Conservation (phyloP, 768 basidiomycete species). For the Lyophyllum shimeji region DNA sequence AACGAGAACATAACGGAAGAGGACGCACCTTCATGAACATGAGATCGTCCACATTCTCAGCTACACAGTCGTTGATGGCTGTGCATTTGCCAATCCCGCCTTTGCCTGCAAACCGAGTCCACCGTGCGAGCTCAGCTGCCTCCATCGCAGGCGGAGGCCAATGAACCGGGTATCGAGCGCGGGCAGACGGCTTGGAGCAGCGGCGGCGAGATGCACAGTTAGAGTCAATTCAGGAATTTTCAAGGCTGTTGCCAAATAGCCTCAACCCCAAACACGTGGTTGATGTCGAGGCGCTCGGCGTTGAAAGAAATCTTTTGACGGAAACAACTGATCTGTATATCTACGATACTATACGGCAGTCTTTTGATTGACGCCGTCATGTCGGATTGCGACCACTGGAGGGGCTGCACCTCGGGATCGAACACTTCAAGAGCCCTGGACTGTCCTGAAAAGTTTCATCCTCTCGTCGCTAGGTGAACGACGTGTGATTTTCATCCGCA, state of each 20-base stretch:
- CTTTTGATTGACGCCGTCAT: too few relatives aligned
- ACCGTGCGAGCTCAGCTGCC: conserved; percentile 68
- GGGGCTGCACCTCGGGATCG: too few relatives aligned
- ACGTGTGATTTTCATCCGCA: too few relatives aligned
- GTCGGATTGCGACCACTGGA: too few relatives aligned
- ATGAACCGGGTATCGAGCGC: background rate
- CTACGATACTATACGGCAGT: too few relatives aligned
- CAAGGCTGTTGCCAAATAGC: conserved; percentile 2
- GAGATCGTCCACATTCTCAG: conserved; percentile 70
- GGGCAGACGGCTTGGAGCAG: background rate
- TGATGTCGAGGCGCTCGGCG: background rate
- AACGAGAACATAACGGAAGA: background rate
- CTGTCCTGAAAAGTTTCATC: too few relatives aligned
- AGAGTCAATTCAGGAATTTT: background rate
- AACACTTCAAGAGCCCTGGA: too few relatives aligned
- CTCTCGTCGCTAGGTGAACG: too few relatives aligned
- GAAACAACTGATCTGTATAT: background rate
- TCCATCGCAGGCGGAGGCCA: conserved; percentile 49
- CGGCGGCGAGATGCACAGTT: background rate
- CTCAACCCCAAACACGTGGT: background rate
- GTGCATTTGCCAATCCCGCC: conserved; percentile 84
- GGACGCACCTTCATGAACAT: conserved; percentile 80
- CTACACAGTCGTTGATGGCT: conserved; percentile 73
- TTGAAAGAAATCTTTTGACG: background rate
- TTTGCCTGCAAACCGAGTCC: conserved; percentile 84